Conservation (phyloP, 2,329 filamentous ascomycete species). For the Clonostachys rosea region DNA sequence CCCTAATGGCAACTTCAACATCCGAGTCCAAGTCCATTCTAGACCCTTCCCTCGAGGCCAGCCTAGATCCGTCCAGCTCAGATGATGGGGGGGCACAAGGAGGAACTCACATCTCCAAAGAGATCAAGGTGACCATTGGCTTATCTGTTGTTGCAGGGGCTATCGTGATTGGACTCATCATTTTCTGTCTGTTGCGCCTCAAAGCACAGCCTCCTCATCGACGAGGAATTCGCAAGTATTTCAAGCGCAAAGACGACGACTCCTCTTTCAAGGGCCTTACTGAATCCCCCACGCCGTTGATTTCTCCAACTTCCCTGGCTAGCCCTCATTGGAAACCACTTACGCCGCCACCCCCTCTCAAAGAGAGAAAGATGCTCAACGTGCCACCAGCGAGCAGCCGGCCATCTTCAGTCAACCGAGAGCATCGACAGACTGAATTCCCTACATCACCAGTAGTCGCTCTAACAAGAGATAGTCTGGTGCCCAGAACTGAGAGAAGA, state of each 20-base stretch:
- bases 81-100: background rate
- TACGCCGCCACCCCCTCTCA: slow-evolving; percentile 41
- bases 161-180: slow-evolving; percentile 25
- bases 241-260: background rate
- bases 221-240: background rate
- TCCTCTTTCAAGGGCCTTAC: background rate
- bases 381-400: slow-evolving; percentile 13
- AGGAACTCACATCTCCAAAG: slow-evolving; percentile 8
- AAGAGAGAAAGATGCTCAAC: slow-evolving; percentile 39
- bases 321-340: slow-evolving; percentile 26
- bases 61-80: slow-evolving; percentile 3
- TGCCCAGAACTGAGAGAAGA: slow-evolving; percentile 10
- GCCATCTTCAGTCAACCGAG: slow-evolving; percentile 9
- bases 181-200: slow-evolving; percentile 28
- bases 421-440: slow-evolving; percentile 14
- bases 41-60: slow-evolving; percentile 10
- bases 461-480: slow-evolving; percentile 26
- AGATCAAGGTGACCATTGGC: slow-evolving; percentile 38
- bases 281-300: slow-evolving; percentile 14
- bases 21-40: slow-evolving; percentile 9
- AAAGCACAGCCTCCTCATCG: slow-evolving; percentile 11
- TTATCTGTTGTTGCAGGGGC: slow-evolving; percentile 33
- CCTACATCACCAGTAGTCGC: slow-evolving; percentile 30
- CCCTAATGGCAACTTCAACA: slow-evolving; percentile 4
- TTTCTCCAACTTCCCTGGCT: slow-evolving; percentile 34